Evolutionary conservation across 106 monocot species (phyloP), one percentile per base, ranked within the genome.

Genomic region (Dactylorhiza incarnata): DNA sequence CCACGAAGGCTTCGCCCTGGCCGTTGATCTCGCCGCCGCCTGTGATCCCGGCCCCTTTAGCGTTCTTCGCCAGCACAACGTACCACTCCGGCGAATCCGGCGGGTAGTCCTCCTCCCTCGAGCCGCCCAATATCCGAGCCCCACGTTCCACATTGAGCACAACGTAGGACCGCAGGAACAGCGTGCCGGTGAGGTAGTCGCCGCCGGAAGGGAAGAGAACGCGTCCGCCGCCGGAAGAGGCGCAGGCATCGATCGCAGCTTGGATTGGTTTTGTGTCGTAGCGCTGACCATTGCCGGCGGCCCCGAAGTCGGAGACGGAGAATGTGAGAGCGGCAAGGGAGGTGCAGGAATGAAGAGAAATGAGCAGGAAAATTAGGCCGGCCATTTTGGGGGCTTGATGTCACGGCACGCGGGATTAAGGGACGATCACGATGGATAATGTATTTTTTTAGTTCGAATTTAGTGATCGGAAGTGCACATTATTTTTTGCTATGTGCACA

Each of bases 21-120:
- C 94, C 97, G 76, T 89, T 75, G 80, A 99, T 94, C 87, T 87
- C 89, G 1, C 97, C 94, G 13, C 89, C 91, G 9, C 94, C 97
- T 3, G 83, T 86, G 79, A 99, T 88, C 83, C 97, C 97, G 3
- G 63, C 87, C 0, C 80, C 97, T 9, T 45, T 79, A 63, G 73
- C 80, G 66, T 88, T 82, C 87, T 94, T 94, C 89, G 97, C 94
- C 71, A 99, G 80, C 63, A 99, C 86, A 29, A 99, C 86, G 83
- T 99, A 99, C 97, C 94, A 99, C 68, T 89, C 48, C 17, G 37
- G 15, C 47, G 75, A 73, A 53, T 91, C 89, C 74, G 25, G 6
- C 19, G 91, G 91, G 77, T 99, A 99, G 75, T 99, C 99, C 66
- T n/a, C 78, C 79, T 86, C 70, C 83, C 80, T 63, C 22, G 82